These are phyloP conservation scores for Sphaerobolus stellatus DNA, from an alignment of 1,284 basidiomycete genomes.

Conservation along the genomic window DNA sequence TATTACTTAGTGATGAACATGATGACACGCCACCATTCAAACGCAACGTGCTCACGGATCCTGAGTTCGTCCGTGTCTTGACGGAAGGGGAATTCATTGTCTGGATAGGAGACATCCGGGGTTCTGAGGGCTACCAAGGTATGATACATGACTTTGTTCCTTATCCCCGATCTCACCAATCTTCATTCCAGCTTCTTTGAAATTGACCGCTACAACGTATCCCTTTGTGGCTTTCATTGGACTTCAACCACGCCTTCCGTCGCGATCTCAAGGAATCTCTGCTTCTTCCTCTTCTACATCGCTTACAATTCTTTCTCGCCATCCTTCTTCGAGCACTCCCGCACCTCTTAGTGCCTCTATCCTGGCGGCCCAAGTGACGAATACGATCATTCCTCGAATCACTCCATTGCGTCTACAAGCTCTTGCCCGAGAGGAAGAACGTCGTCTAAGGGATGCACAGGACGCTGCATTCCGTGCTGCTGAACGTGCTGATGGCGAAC, in stretches of 20 bases:
- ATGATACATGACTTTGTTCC: too few relatives aligned
- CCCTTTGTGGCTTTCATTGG: constrained; percentile 91
- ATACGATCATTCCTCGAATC: constrained; percentile 77
- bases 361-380: constrained; percentile 66
- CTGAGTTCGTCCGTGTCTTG: constrained; percentile 63
- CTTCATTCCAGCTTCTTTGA: constrained; percentile 64
- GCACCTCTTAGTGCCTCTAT: constrained; percentile 61
- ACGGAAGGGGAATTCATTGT: constrained; percentile 71
- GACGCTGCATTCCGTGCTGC: constrained; percentile 75
- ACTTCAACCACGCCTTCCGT: constrained; percentile 67
- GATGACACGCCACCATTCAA: constrained; percentile 88
- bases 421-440: constrained; percentile 57
- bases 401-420: constrained; percentile 56
- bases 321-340: constrained; percentile 51
- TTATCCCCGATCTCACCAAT: constrained; percentile 6
- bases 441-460: constrained; percentile 76
- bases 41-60: constrained; percentile 69
- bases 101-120: constrained; percentile 84
- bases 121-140: constrained; percentile 85
- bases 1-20: constrained; percentile 90
- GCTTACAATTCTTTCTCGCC: constrained; percentile 75
- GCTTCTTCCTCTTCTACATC: constrained; percentile 41
- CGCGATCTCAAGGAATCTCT: constrained; percentile 35
- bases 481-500: constrained; percentile 66
- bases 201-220: constrained; percentile 86